Percentiles rank a stretch among this genome's conserved stretches.
These are phyloP conservation scores for Firmiana major DNA, from an alignment of 345 rosid genomes.

Conservation along the genomic window DNA sequence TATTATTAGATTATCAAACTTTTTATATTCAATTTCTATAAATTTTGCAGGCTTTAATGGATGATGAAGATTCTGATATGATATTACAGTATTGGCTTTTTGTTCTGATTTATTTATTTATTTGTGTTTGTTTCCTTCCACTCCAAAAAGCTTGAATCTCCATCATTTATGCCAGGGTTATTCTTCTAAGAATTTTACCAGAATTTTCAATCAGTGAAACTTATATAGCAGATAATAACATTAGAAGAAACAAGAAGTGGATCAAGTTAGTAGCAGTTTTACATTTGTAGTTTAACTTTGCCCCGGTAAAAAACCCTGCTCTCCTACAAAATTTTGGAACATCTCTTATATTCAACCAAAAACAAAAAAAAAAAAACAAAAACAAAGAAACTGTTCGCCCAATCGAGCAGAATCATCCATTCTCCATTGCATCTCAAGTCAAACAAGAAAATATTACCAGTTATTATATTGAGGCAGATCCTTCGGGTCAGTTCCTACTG, in stretches of 20 bases:
- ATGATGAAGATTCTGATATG: not conserved
- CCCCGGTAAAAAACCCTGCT: conserved; percentile 10
- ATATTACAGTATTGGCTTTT: no score
- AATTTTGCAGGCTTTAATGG: not conserved
- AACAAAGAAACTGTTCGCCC: conserved; percentile 6
- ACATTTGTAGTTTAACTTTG: not conserved
- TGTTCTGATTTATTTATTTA: not conserved
- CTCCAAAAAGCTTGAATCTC: not conserved
- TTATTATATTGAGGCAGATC: conserved; percentile 10
- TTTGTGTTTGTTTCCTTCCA: no score
- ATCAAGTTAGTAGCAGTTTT: no score
- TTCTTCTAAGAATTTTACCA: no score
- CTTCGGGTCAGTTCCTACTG: not conserved
- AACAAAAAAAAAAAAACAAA: no score
- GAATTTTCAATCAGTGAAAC: not conserved
- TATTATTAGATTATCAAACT: no score
- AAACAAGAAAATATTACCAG: conserved; percentile 13
- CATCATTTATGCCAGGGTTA: not conserved
- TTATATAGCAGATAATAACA: not conserved
- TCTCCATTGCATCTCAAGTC: not conserved
- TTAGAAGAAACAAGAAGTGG: no score
- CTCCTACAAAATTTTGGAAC: conserved; percentile 28
- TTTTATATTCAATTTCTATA: no score
- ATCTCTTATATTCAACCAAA: not conserved
- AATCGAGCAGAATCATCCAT: conserved; percentile 19